Evolutionary conservation across 129 eudicot species (phyloP).

Genomic region (Flaveria bidentis): DNA sequence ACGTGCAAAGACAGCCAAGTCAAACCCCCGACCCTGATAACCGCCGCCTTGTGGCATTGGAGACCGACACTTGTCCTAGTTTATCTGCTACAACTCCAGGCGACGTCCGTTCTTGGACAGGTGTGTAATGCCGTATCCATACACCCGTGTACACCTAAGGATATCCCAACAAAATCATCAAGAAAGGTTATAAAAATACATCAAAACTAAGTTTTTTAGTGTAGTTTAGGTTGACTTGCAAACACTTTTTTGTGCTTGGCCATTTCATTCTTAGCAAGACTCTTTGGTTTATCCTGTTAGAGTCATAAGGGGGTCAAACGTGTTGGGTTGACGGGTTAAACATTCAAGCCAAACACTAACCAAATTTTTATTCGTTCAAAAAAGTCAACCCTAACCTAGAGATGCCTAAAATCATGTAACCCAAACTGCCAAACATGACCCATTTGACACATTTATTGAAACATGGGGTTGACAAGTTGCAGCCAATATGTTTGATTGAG

Average conservation of each 20-base stretch:
- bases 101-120: conserved; percentile 64
- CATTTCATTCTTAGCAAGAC: neutral
- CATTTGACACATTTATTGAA: too few relatives aligned
- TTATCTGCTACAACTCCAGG: conserved; percentile 49
- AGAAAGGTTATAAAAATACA: neutral
- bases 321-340: too few relatives aligned
- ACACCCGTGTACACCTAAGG: conserved; percentile 87
- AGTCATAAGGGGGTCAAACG: neutral
- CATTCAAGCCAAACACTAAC: too few relatives aligned
- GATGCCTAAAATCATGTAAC: too few relatives aligned
- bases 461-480: too few relatives aligned
- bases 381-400: too few relatives aligned
- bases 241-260: neutral
- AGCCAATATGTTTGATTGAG: too few relatives aligned
- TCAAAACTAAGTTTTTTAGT: neutral
- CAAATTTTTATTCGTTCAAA: too few relatives aligned
- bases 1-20: conserved; percentile 30
- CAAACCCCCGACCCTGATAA: conserved; percentile 30
- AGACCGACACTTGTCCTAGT: conserved; percentile 79
- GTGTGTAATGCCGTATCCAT: conserved; percentile 76
- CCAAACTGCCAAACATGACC: too few relatives aligned
- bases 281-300: neutral
- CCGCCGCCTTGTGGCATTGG: conserved; percentile 90
- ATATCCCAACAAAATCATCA: neutral
- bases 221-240: neutral